Base-by-base conservation (phyloP, 2,329 filamentous ascomycete genomes). In the Ophiobolus disseminans region DNA sequence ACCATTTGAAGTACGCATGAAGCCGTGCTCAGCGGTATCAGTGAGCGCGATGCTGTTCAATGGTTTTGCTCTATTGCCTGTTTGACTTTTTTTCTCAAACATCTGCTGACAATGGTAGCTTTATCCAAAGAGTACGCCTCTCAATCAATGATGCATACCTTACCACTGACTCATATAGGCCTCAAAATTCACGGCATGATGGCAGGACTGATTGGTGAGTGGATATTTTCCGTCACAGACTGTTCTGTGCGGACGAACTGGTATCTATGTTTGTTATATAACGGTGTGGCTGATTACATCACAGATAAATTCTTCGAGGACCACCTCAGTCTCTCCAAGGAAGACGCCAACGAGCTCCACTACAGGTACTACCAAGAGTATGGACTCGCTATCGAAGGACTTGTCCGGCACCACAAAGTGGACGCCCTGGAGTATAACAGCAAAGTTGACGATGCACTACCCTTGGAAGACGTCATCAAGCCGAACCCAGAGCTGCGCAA, bases 281-380 rank as follows among this genome's bases (percentile, higher is more conserved):
- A n/a, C n/a, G n/a, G n/a, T n/a, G 23, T 23, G 4, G 23, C 51
- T 63, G 19, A 57, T 30, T 26, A 7, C 0, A 11, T 5, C 22
- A 10, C 51, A 82, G 82, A 86, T 68, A 69, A 78, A 47, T 87
- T 85, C 70, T 86, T 87, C 63, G 73, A 81, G 56, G 77, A 75
- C 43, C 91, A 97, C 71, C 83, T 97, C 3, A 83, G 86, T 17
- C 78, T 97, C 2, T 81, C 84, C 1, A 79, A 81, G 60, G 82
- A 90, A 45, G 93, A 97, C 50, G 94, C 94, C n/a, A 85, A 85
- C 51, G 83, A 87, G 63, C 84, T 99, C 20, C 94, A 97, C 74
- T 81, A 86, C 72, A 89, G 92, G 63, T 99, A 99, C 78, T 99
- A 97, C 78, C 88, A 86, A 66, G 91, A 90, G 72, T 99, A 99